phyloP scores from a whole-genome alignment of 2,329 filamentous ascomycete species.

The Fusarium heterosporum region DNA sequence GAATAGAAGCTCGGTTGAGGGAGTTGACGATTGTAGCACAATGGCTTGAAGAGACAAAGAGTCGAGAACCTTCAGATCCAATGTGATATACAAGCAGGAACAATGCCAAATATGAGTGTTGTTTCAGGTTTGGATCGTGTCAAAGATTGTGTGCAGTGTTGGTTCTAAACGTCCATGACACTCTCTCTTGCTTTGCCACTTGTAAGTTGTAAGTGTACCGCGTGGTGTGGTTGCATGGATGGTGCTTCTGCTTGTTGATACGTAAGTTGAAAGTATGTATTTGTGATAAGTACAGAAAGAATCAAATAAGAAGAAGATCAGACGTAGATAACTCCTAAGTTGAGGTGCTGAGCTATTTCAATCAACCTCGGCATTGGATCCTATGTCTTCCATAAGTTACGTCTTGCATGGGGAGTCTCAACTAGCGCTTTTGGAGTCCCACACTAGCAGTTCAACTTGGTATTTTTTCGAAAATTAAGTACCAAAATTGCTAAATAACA shows the following conservation, averaged over 20 bases:
- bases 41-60: slow-evolving; percentile 21
- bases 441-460: neutral
- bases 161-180: slow-evolving; percentile 31
- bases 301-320: neutral
- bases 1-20: slow-evolving; percentile 5
- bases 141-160: slow-evolving; percentile 16
- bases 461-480: neutral
- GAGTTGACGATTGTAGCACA: slow-evolving; percentile 14
- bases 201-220: slow-evolving; percentile 14
- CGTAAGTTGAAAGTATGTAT: neutral
- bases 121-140: slow-evolving; percentile 7
- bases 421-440: slow-evolving; percentile 12
- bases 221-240: slow-evolving; percentile 15
- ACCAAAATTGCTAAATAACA: slow-evolving; percentile 1
- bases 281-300: neutral
- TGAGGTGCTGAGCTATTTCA: slow-evolving; percentile 10
- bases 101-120: slow-evolving; percentile 16
- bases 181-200: slow-evolving; percentile 36
- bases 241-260: neutral
- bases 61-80: slow-evolving; percentile 3
- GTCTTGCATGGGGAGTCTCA: slow-evolving; percentile 15
- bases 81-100: neutral
- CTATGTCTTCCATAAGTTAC: slow-evolving; percentile 1
- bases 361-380: slow-evolving; percentile 26
- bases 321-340: neutral